These are phyloP conservation scores for Aspergillus leporis DNA, from an alignment of 495 filamentous ascomycete species.

Conservation along the genomic window DNA sequence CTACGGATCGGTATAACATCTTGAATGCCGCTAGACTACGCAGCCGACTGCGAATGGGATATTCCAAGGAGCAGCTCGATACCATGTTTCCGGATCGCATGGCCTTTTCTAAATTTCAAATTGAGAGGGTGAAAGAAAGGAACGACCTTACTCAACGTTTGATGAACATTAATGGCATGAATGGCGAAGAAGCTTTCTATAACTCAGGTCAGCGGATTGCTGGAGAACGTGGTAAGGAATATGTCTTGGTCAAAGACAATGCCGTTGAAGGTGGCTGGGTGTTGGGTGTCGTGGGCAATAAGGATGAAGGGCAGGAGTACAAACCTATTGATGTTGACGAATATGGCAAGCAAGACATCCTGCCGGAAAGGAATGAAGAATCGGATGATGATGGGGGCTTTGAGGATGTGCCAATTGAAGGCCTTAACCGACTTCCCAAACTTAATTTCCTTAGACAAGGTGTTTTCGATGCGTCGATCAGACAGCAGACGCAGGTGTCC, in stretches of 20 bases:
- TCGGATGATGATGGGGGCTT: constrained; percentile 72
- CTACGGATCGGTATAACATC: constrained; percentile 94
- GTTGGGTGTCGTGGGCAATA: constrained; percentile 87
- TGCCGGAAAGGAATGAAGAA: constrained; percentile 52
- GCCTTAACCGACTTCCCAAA: constrained; percentile 85
- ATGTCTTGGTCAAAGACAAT: constrained; percentile 93
- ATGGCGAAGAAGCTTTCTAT: constrained; percentile 65
- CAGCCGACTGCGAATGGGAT: constrained; percentile 87
- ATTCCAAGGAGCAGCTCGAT: constrained; percentile 94
- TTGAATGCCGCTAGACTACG: constrained; percentile 87
- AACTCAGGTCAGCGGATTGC: constrained; percentile 72
- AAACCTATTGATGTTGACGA: constrained; percentile 91
- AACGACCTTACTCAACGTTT: constrained; percentile 94
- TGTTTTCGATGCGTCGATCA: constrained; percentile 40
- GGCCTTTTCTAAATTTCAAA: constrained; percentile 95
- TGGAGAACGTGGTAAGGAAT: constrained; percentile 87
- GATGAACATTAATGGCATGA: constrained; percentile 94
- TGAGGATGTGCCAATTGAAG: constrained; percentile 94
- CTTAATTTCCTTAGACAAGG: constrained; percentile 41
- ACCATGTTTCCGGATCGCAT: constrained; percentile 97
- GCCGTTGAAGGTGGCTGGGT: constrained; percentile 97
- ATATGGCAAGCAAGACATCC: constrained; percentile 48
- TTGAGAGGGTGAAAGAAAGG: constrained; percentile 85
- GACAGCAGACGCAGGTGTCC: constrained; percentile 38
- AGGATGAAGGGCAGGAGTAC: constrained; percentile 67